These are phyloP conservation scores for Noccaea caerulescens DNA, from an alignment of 345 rosid species.

Conservation along the genomic window DNA sequence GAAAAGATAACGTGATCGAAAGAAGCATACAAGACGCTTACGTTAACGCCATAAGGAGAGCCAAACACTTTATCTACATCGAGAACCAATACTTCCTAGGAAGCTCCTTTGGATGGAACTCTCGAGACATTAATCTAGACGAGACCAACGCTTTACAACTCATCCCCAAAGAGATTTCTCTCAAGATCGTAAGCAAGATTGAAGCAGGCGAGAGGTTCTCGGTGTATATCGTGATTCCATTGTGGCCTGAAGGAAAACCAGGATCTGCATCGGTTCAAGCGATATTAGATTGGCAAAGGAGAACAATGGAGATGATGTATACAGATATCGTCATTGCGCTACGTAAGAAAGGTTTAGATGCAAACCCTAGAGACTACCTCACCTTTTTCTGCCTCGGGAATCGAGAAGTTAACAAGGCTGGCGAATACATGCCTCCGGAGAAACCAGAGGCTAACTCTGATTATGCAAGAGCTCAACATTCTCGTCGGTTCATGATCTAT, in stretches of 20 bases:
- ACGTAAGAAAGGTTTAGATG: conserved; percentile 41
- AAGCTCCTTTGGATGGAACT: conserved; percentile 77
- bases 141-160: conserved; percentile 71
- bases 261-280: conserved; percentile 73
- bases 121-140: conserved; percentile 48
- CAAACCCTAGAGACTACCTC: conserved; percentile 69
- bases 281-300: conserved; percentile 85
- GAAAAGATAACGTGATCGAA: conserved; percentile 63
- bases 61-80: conserved; percentile 77
- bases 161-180: conserved; percentile 74
- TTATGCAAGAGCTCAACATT: conserved; percentile 67
- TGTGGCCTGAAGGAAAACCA: conserved; percentile 91
- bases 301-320: conserved; percentile 95
- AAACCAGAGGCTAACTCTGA: conserved; percentile 57
- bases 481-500: conserved; percentile 86
- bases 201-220: conserved; percentile 72
- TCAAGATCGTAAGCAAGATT: conserved; percentile 78
- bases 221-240: conserved; percentile 77
- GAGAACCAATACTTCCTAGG: conserved; percentile 88
- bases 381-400: conserved; percentile 82
- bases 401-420: conserved; percentile 48
- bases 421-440: conserved; percentile 54
- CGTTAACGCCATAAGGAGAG: conserved; percentile 74
- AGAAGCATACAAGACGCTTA: conserved; percentile 87
- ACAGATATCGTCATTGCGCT: conserved; percentile 59